These are phyloP conservation scores for Myxozyma kluyveri DNA, from an alignment of 805 yeast genomes.

Conservation along the genomic window DNA sequence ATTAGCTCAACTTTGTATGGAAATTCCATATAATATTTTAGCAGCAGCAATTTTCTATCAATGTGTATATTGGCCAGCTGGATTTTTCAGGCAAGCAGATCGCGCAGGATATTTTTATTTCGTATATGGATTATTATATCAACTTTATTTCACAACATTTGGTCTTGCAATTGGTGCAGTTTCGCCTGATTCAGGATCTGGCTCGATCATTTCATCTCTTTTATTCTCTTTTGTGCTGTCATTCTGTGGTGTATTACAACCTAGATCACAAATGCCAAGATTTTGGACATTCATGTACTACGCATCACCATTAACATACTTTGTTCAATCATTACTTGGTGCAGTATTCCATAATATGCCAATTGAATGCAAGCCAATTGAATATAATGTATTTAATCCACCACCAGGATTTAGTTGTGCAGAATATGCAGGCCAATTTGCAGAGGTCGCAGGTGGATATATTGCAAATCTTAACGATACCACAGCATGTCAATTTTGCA, in stretches of 20 bases:
- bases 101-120: slow-evolving; percentile 43
- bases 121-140: slow-evolving; percentile 51
- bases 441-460: neutral
- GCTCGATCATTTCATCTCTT: slow-evolving; percentile 59
- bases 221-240: slow-evolving; percentile 56
- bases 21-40: slow-evolving; percentile 56
- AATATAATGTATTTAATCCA: slow-evolving; percentile 51
- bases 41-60: slow-evolving; percentile 52
- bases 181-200: slow-evolving; percentile 64
- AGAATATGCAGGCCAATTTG: slow-evolving; percentile 3
- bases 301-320: slow-evolving; percentile 66
- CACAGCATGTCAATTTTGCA: slow-evolving; percentile 8
- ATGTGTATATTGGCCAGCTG: slow-evolving; percentile 52
- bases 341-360: slow-evolving; percentile 49
- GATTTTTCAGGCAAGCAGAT: slow-evolving; percentile 43
- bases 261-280: slow-evolving; percentile 58
- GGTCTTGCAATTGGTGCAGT: slow-evolving; percentile 55
- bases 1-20: slow-evolving; percentile 53
- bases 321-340: slow-evolving; percentile 54
- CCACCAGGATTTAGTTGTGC: slow-evolving; percentile 55
- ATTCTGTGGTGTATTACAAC: slow-evolving; percentile 69
- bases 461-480: slow-evolving; percentile 8
- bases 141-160: slow-evolving; percentile 49
- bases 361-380: slow-evolving; percentile 51
- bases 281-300: slow-evolving; percentile 85